phyloP scores from a whole-genome alignment of 1,284 basidiomycete species.

The Cryptococcus floricola region DNA sequence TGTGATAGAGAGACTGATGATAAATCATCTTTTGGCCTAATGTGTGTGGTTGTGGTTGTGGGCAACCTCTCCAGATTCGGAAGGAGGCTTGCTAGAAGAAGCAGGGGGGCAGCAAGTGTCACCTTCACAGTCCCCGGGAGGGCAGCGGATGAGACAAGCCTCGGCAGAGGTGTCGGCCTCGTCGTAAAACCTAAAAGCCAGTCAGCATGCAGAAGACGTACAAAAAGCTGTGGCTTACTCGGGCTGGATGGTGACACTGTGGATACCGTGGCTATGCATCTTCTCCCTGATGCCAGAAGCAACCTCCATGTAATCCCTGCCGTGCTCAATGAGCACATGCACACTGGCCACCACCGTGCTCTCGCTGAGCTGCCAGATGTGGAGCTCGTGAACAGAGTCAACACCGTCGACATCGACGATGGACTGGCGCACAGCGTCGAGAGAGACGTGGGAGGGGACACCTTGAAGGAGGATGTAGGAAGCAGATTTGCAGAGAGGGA shows the following conservation, averaged over 20 bases:
- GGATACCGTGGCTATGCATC: conserved; percentile 87
- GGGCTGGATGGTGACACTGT: conserved; percentile 78
- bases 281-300: conserved; percentile 76
- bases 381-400: conserved; percentile 86
- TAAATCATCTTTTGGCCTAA: no score
- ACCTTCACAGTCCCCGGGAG: conserved; percentile 47
- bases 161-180: conserved; percentile 7
- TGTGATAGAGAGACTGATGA: no score
- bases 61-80: no score
- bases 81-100: no score
- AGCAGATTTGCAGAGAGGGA: conserved; percentile 89
- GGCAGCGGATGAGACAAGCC: conserved; percentile 48
- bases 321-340: conserved; percentile 76
- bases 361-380: conserved; percentile 92
- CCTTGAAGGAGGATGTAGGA: conserved; percentile 97
- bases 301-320: conserved; percentile 85
- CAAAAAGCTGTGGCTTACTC: conserved; percentile 28
- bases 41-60: no score
- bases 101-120: conserved; percentile 49
- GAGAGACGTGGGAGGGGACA: conserved; percentile 81
- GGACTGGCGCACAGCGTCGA: conserved; percentile 76
- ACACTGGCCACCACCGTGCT: conserved; percentile 91
- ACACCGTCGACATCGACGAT: conserved; percentile 83
- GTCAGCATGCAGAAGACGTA: background rate
- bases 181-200: conserved; percentile 16